These are phyloP conservation scores for Zea mays DNA, from an alignment of 176 grass and related monocot species.

Conservation along the genomic window DNA sequence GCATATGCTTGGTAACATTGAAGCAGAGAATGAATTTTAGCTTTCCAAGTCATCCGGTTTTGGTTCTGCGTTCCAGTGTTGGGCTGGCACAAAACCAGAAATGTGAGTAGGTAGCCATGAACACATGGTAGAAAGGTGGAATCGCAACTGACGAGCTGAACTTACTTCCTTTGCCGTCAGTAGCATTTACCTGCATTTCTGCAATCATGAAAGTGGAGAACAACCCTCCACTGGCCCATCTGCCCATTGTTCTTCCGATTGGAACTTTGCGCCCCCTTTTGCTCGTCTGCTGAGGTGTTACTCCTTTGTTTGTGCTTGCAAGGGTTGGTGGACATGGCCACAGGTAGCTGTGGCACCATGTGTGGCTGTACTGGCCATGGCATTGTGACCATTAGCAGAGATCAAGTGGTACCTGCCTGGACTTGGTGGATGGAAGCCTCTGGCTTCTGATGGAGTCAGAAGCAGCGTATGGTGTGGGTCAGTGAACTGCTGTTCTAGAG, in stretches of 20 bases:
- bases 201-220: slow-evolving; percentile 20
- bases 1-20: not conserved
- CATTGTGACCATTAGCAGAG: slow-evolving; percentile 17
- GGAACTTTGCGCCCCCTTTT: slow-evolving; percentile 26
- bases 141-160: not conserved
- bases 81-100: not conserved
- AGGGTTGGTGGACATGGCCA: slow-evolving; percentile 45
- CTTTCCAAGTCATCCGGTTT: slow-evolving; percentile 4
- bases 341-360: slow-evolving; percentile 30
- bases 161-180: not conserved
- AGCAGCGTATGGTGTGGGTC: not conserved
- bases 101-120: not conserved
- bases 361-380: slow-evolving; percentile 34
- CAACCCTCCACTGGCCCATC: slow-evolving; percentile 4
- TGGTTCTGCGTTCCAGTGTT: not conserved
- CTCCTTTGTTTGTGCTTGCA: slow-evolving; percentile 15
- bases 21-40: not conserved
- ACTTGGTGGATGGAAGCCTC: slow-evolving; percentile 18
- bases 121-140: not conserved
- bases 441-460: slow-evolving; percentile 22
- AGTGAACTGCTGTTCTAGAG: not conserved
- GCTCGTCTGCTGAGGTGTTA: slow-evolving; percentile 35
- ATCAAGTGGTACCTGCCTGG: not conserved
- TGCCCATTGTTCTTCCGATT: slow-evolving; percentile 15
- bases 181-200: not conserved